Base-by-base conservation (phyloP, 2,329 filamentous ascomycete genomes). In the Alternaria sp. region DNA sequence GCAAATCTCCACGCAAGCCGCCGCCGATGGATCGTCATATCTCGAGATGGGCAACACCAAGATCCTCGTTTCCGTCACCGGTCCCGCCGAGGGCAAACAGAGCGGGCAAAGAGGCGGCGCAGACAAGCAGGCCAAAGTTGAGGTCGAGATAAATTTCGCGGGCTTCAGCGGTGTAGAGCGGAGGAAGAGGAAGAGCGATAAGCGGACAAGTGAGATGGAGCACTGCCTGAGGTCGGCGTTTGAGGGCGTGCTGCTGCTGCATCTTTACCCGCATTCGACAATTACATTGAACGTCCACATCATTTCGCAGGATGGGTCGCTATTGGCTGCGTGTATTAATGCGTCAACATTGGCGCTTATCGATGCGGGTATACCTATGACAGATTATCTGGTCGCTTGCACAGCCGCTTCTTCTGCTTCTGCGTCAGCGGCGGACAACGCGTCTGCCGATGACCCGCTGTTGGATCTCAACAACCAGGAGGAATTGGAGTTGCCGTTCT, bases 41-140 rank as follows among this genome's bases (percentile, higher is more conserved):
- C 89, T 98, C 62, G 93, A 97, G 79, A 97, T 97, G 90, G 96
- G 96, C 73, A 97, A 98, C 82, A 99, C 96, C 21, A 96, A 97
- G 78, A 91, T 99, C 71, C 92, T 98, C 82, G 97, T 95, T 81
- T 93, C 94, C 23, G 90, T 99, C 51, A 89, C 90, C 2, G 96
- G 96, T 0, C 96, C 96, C 0, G 89, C 88, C 40, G 96, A 99
- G 81, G 86, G 86, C 53, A 81, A 86, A 70, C 80, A 83, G 62
- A 77, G 81, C 28, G 80, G 86, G 61, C 81, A 83, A 10, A 81
- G 84, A 13, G 79, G 79, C 0, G 83, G 82, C 3, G 82, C 79
- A 57, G 83, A 81, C 52, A 81, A 78, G 21, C 87, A 86, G 21
- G 91, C 91, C 5, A 88, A 89, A 55, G 88, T 98, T 12, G 87